Evolutionary conservation across 768 basidiomycete genomes (phyloP).

Genomic region (Naganishia kalamii): DNA sequence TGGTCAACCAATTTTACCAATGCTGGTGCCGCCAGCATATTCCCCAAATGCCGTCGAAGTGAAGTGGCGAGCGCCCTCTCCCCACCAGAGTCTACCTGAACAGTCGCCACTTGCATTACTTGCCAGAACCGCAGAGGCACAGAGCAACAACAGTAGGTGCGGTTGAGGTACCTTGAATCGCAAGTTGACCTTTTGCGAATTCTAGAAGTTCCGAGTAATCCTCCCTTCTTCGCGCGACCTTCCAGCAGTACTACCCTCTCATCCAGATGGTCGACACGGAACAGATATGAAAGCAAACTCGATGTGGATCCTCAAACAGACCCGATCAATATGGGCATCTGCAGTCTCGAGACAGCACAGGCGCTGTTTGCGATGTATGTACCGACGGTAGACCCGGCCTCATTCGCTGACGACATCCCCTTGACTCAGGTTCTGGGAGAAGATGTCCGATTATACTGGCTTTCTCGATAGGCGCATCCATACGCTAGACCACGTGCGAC

Average conservation of each 20-base stretch:
- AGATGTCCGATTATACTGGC: slow-evolving; percentile 11
- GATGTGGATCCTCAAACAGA: slow-evolving; percentile 18
- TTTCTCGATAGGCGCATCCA: slow-evolving; percentile 6
- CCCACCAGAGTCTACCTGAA: neutral
- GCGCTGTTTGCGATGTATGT: slow-evolving; percentile 10
- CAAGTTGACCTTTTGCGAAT: too few species aligned
- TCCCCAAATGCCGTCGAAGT: neutral
- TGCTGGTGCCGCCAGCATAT: neutral
- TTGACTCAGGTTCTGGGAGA: slow-evolving; percentile 9
- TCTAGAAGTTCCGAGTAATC: too few species aligned
- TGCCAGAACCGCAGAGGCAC: slow-evolving; percentile 2
- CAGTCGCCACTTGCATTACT: slow-evolving; percentile 11
- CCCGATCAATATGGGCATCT: slow-evolving; percentile 17
- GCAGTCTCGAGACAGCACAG: neutral
- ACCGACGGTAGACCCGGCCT: too few species aligned
- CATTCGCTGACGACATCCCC: too few species aligned
- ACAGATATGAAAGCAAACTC: slow-evolving; percentile 3
- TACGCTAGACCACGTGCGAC: neutral
- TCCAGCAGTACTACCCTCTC: neutral
- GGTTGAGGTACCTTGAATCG: too few species aligned
- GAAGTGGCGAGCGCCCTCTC: too few species aligned
- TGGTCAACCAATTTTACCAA: too few species aligned
- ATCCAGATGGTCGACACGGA: neutral
- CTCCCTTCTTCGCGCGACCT: neutral
- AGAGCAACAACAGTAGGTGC: slow-evolving; percentile 3